A percentile compares a stretch with the other conserved stretches of the same genome.
Conservation (phyloP, 1,284 basidiomycete genomes). For the Schizophyllum amplum region DNA sequence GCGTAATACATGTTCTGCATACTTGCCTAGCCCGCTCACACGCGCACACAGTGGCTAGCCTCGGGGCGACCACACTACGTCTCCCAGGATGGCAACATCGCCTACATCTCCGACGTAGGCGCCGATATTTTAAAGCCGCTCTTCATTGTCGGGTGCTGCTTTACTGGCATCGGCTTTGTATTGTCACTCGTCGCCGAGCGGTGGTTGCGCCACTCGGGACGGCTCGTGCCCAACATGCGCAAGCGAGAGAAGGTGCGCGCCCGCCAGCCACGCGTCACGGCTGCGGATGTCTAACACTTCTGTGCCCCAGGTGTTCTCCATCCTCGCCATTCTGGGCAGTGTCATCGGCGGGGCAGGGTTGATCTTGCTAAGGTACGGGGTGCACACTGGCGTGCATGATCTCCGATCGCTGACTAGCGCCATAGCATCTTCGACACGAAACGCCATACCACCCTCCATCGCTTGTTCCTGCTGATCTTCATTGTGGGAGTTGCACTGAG, state of each 20-base stretch:
- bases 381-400: not conserved
- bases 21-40: slow-evolving; percentile 61
- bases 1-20: slow-evolving; percentile 21
- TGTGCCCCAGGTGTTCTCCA: slow-evolving; percentile 31
- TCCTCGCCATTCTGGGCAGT: slow-evolving; percentile 50
- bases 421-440: slow-evolving; percentile 57
- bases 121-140: slow-evolving; percentile 65
- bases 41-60: slow-evolving; percentile 18
- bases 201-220: slow-evolving; percentile 51
- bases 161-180: slow-evolving; percentile 56
- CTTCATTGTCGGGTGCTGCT: slow-evolving; percentile 52
- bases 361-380: slow-evolving; percentile 31
- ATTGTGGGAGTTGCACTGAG: slow-evolving; percentile 56
- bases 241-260: slow-evolving; percentile 33
- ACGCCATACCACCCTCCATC: slow-evolving; percentile 40
- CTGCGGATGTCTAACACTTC: not conserved
- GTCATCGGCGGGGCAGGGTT: slow-evolving; percentile 51
- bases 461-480: slow-evolving; percentile 56
- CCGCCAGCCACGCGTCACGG: not conserved
- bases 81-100: slow-evolving; percentile 44
- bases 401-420: not conserved
- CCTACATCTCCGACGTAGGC: slow-evolving; percentile 70
- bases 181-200: slow-evolving; percentile 52
- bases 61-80: slow-evolving; percentile 28
- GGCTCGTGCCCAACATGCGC: slow-evolving; percentile 51